Base-by-base conservation (phyloP, 805 yeast genomes). In the Myxozyma sirexii region DNA sequence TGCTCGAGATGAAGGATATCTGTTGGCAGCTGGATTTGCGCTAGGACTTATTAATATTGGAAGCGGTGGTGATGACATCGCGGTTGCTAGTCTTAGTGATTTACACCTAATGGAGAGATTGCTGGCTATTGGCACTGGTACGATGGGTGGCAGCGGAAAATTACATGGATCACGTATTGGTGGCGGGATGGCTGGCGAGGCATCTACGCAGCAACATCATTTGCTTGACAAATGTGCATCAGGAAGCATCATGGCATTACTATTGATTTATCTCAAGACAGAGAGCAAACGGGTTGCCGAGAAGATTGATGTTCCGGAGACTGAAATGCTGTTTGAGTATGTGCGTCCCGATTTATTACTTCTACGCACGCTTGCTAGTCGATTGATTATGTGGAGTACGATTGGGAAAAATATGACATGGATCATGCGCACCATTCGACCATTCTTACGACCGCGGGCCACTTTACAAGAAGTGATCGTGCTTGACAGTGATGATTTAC, bases 21-120 rank as follows among this genome's bases (percentile, higher is more conserved):
- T 96, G 56, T 75, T 90, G 12, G 88, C 96, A 1, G 96, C 96
- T 0, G 99, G 99, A 0, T 82, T 93, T 43, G 84, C 96, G 0
- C 73, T 92, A 17, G 99, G 99, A 0, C 82, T 85, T 57, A 84
- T 91, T 15, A 91, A 92, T 68, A 72, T 91, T 31, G 97, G 96
- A 0, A 82, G 83, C 57, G 96, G 94, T 0, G 80, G 81, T 54
- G 82, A 81, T 60, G 43, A 19, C 12, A 37, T 13, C 13, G 53
- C 24, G 23, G 72, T 86, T 50, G 75, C 80, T 49, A 85, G 85
- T 0, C 72, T 83, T 45, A 81, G 81, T 60, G 94, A 87, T 69
- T 79, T 86, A 0, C 84, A 80, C 66, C 80, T 88, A 4, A 82
- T 84, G 24, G 90, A 86, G 59, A 77, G 75, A 50, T 74, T 90